phyloP scores from a whole-genome alignment of 2,329 filamentous ascomycete genomes.

The Aureobasidium sp. region DNA sequence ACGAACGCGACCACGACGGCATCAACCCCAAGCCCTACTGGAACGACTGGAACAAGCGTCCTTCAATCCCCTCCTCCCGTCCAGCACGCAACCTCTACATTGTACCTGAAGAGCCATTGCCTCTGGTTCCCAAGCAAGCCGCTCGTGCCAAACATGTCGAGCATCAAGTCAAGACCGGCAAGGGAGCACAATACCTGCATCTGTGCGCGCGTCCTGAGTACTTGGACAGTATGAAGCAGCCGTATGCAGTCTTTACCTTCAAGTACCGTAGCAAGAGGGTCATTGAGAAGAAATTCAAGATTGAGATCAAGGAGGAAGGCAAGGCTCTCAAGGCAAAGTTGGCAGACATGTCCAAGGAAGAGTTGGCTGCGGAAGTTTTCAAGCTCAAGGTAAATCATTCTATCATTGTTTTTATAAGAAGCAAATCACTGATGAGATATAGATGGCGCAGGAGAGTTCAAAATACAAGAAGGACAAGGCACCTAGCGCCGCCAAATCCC shows the following conservation, averaged over 20 bases:
- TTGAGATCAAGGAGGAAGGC: slow-evolving; percentile 21
- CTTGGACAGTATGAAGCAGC: slow-evolving; percentile 32
- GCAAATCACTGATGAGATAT: background rate
- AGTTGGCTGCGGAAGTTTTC: slow-evolving; percentile 6
- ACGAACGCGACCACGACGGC: slow-evolving; percentile 18
- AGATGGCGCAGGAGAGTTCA: background rate
- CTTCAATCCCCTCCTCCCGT: background rate
- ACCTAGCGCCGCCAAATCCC: background rate
- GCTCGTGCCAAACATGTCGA: slow-evolving; percentile 19
- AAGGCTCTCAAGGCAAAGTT: slow-evolving; percentile 7
- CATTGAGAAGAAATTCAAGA: slow-evolving; percentile 31
- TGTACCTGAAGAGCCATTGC: slow-evolving; percentile 28
- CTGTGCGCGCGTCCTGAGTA: slow-evolving; percentile 33
- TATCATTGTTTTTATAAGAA: no score
- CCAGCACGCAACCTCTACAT: slow-evolving; percentile 23
- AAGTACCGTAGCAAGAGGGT: slow-evolving; percentile 35
- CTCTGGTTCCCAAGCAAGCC: slow-evolving; percentile 18
- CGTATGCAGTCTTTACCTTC: slow-evolving; percentile 45
- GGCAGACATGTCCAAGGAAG: slow-evolving; percentile 5
- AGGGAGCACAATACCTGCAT: slow-evolving; percentile 34
- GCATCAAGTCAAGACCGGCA: slow-evolving; percentile 30
- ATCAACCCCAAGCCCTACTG: slow-evolving; percentile 28
- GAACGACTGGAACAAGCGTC: slow-evolving; percentile 22
- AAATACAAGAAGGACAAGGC: background rate
- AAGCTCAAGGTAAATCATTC: background rate